Percentiles rank a stretch among this genome's conserved stretches.
These are phyloP conservation scores for Colletotrichum sp. DNA, from an alignment of 2,329 filamentous ascomycete genomes.

Conservation along the genomic window DNA sequence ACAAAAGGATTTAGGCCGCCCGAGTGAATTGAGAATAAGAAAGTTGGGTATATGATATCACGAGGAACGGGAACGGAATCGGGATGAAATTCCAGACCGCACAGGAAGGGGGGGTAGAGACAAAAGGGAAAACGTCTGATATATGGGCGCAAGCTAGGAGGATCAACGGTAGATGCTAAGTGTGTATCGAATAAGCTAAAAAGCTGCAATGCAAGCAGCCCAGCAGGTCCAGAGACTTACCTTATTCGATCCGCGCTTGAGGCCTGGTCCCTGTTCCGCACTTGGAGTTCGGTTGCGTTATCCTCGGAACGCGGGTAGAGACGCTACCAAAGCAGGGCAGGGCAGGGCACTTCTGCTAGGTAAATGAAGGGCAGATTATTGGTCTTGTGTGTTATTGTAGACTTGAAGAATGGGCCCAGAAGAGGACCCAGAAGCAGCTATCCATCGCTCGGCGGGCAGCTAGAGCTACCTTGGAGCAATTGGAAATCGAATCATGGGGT, in stretches of 20 bases:
- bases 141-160: background rate
- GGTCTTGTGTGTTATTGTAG: background rate
- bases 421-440: background rate
- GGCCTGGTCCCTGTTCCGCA: background rate
- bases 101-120: background rate
- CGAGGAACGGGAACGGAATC: background rate
- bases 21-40: background rate
- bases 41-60: background rate
- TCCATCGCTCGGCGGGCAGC: background rate
- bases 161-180: background rate
- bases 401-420: background rate
- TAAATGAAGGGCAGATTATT: background rate
- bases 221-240: background rate
- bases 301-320: background rate
- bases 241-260: background rate
- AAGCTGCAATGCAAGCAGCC: background rate
- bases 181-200: conserved; percentile 4
- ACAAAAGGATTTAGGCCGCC: background rate
- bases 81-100: background rate
- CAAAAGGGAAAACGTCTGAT: background rate
- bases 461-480: background rate
- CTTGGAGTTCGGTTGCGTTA: background rate
- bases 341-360: background rate
- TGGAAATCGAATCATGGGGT: background rate
- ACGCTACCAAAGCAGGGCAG: background rate